Percentiles rank a stretch among this genome's conserved stretches.
phyloP scores from a whole-genome alignment of 2,329 filamentous ascomycete species.

The Colletotrichum theobromicola region DNA sequence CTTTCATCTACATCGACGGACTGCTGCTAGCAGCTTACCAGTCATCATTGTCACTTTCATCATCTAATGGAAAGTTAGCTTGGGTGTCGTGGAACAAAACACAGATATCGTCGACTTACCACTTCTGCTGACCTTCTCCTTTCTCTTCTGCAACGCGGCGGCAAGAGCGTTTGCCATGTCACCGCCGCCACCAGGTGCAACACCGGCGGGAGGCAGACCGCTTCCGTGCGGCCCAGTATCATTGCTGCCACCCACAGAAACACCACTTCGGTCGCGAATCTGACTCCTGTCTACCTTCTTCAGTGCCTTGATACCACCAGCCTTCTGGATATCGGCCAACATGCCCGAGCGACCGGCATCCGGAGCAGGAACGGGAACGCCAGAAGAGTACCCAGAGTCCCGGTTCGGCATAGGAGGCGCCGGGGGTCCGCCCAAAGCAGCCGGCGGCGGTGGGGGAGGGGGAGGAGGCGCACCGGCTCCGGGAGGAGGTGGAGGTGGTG shows the following conservation, averaged over 20 bases:
- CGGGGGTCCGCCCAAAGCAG: conserved; percentile 45
- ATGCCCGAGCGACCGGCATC: conserved; percentile 62
- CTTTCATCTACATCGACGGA: background rate
- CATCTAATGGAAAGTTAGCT: conserved; percentile 57
- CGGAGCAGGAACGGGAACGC: conserved; percentile 51
- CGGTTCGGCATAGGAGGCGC: conserved; percentile 62
- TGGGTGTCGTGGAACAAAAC: conserved; percentile 1
- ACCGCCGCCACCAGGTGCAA: conserved; percentile 58
- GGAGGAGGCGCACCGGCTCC: conserved; percentile 40
- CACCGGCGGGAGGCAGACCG: conserved; percentile 56
- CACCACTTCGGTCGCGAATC: conserved; percentile 75
- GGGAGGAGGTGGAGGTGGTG: conserved; percentile 44
- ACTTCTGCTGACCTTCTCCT: conserved; percentile 92
- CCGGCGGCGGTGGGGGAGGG: conserved; percentile 39
- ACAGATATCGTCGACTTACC: conserved; percentile 66
- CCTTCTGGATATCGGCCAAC: conserved; percentile 74
- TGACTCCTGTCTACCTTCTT: conserved; percentile 77
- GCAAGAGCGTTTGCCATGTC: conserved; percentile 85
- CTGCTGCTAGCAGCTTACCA: conserved; percentile 49
- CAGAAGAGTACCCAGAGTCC: conserved; percentile 63
- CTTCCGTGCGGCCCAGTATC: conserved; percentile 58
- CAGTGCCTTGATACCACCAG: conserved; percentile 69
- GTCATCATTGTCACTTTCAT: conserved; percentile 78
- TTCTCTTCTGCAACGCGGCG: conserved; percentile 78
- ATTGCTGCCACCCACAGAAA: conserved; percentile 50